Evolutionary conservation across 1,284 basidiomycete species (phyloP).

Genomic region (Leccinum huronense): DNA sequence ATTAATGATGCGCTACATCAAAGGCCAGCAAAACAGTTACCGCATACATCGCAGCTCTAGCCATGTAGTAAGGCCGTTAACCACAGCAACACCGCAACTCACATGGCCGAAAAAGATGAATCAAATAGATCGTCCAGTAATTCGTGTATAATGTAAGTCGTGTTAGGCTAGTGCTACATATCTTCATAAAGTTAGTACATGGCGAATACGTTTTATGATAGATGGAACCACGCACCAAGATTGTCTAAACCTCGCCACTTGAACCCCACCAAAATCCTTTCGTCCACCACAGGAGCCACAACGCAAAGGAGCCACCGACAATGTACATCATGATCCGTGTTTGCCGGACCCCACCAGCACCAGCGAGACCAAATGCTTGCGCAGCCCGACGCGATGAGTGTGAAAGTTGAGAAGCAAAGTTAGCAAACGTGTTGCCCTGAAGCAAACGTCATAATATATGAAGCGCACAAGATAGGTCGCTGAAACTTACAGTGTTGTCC

Average conservation of each 20-base stretch:
- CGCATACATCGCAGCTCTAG: no score
- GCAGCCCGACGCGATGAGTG: conserved; percentile 65
- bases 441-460: neutral
- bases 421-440: conserved; percentile 65
- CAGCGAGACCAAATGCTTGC: conserved; percentile 64
- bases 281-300: conserved; percentile 47
- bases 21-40: no score
- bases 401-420: conserved; percentile 58
- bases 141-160: neutral
- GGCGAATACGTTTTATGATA: neutral
- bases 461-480: neutral
- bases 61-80: neutral
- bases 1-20: no score
- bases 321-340: conserved; percentile 64
- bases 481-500: conserved; percentile 62
- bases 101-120: neutral
- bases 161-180: conserved; percentile 1
- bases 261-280: conserved; percentile 30
- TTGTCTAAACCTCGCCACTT: conserved; percentile 15
- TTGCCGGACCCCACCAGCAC: conserved; percentile 61
- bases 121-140: neutral
- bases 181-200: conserved; percentile 2
- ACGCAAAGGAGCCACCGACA: conserved; percentile 41
- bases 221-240: conserved; percentile 17
- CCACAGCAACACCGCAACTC: neutral